phyloP scores from a whole-genome alignment of 768 basidiomycete species.

The Calvatia gigantea region DNA sequence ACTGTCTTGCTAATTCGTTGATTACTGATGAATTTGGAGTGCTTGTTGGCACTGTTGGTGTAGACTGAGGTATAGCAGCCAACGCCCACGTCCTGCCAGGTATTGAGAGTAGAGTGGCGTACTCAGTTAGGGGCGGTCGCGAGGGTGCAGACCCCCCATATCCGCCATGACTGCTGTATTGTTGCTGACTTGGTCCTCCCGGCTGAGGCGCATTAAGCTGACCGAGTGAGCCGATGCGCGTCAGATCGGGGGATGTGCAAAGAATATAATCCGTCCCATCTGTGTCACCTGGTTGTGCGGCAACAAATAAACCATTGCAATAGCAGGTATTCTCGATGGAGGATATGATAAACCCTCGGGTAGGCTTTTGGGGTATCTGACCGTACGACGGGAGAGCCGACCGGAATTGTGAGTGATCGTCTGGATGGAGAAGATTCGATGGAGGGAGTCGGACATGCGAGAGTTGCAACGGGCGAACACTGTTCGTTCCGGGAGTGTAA shows the following conservation, averaged over 20 bases:
- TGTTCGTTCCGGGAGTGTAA: conserved; percentile 33
- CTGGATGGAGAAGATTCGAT: conserved; percentile 71
- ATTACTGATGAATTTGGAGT: conserved; percentile 52
- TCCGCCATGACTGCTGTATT: conserved; percentile 28
- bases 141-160: conserved; percentile 36
- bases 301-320: conserved; percentile 61
- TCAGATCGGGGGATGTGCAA: conserved; percentile 73
- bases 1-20: conserved; percentile 83
- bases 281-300: conserved; percentile 70
- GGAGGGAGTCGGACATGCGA: conserved; percentile 80
- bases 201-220: conserved; percentile 52
- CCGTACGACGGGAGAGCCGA: conserved; percentile 47
- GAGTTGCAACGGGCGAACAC: conserved; percentile 54
- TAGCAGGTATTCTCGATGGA: conserved; percentile 63
- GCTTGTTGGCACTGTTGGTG: conserved; percentile 27
- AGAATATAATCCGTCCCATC: conserved; percentile 74
- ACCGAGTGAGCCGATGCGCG: conserved; percentile 66
- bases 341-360: conserved; percentile 57
- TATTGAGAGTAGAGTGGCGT: conserved; percentile 73
- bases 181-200: conserved; percentile 36
- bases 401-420: conserved; percentile 56
- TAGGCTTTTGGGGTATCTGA: conserved; percentile 40
- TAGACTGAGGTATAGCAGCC: conserved; percentile 45
- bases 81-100: conserved; percentile 85
- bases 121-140: conserved; percentile 69